Conservation (phyloP, 495 filamentous ascomycete species). For the Tuber aestivum region DNA sequence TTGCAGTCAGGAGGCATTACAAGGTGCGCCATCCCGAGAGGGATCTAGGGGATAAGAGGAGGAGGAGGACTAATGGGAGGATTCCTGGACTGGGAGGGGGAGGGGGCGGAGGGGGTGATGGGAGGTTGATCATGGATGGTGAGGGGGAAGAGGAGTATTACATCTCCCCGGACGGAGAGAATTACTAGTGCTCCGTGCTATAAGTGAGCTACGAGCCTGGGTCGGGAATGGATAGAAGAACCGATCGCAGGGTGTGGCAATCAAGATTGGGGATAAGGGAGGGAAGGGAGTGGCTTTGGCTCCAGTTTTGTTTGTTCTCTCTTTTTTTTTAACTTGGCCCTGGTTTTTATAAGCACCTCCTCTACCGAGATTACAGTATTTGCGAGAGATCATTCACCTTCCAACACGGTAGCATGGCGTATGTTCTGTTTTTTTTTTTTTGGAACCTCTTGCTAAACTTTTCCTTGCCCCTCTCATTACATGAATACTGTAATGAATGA, state of each 20-base stretch:
- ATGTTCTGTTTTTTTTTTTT: not conserved
- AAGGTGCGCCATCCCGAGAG: not conserved
- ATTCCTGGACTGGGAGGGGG: conserved; percentile 10
- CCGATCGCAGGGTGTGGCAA: not conserved
- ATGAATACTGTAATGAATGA: not conserved
- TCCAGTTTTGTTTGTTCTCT: not conserved
- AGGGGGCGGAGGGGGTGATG: conserved; percentile 10
- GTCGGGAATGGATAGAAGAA: not conserved
- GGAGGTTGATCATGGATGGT: not conserved
- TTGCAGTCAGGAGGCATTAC: not conserved
- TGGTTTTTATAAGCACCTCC: not conserved
- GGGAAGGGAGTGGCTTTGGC: not conserved
- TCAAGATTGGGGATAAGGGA: not conserved
- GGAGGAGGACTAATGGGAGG: conserved; percentile 19
- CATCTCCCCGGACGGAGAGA: not conserved
- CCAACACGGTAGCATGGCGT: not conserved
- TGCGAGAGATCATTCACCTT: not conserved
- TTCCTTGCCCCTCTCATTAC: not conserved
- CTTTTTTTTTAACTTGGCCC: not conserved
- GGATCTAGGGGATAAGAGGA: conserved; percentile 13
- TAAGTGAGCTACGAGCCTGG: not conserved
- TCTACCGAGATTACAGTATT: not conserved
- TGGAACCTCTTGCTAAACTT: not conserved
- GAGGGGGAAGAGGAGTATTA: conserved; percentile 1
- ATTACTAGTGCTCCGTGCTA: not conserved